These are phyloP conservation scores for Aureobasidium sp. DNA, from an alignment of 2,329 filamentous ascomycete genomes.

Conservation along the genomic window DNA sequence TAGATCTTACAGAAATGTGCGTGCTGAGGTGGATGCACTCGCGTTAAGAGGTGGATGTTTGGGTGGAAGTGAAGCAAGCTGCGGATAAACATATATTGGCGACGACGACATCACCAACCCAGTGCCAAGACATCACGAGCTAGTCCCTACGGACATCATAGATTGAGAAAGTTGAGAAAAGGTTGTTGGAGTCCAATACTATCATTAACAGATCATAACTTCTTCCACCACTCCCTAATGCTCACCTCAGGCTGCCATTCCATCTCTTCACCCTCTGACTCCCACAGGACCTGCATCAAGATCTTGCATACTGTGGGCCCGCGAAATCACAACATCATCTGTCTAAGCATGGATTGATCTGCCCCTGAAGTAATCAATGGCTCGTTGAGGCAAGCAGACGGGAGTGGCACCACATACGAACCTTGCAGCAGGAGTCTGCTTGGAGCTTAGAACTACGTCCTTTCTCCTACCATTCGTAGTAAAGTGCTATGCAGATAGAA, in stretches of 20 bases:
- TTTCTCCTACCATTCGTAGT: too few relatives aligned
- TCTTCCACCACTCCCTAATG: neutral
- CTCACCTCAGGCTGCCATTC: neutral
- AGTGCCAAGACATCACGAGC: neutral
- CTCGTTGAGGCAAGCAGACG: neutral
- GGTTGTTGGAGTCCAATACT: neutral
- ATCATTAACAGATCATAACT: neutral
- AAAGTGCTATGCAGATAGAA: too few relatives aligned
- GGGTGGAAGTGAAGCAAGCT: neutral
- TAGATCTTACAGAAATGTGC: too few relatives aligned
- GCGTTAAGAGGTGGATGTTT: neutral
- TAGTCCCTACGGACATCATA: neutral
- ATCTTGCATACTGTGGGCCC: neutral
- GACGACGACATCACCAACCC: neutral
- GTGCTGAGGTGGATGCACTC: neutral
- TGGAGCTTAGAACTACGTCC: too few relatives aligned
- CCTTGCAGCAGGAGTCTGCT: neutral
- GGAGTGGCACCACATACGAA: neutral
- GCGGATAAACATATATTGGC: neutral
- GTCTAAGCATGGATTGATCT: neutral
- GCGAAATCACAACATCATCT: neutral
- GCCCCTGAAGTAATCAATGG: neutral
- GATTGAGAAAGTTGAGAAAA: neutral
- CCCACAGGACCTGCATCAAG: neutral
- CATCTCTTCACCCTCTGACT: neutral